These are phyloP conservation scores for Thinopyrum elongatum DNA, from an alignment of 176 grass and related monocot genomes.

Conservation along the genomic window DNA sequence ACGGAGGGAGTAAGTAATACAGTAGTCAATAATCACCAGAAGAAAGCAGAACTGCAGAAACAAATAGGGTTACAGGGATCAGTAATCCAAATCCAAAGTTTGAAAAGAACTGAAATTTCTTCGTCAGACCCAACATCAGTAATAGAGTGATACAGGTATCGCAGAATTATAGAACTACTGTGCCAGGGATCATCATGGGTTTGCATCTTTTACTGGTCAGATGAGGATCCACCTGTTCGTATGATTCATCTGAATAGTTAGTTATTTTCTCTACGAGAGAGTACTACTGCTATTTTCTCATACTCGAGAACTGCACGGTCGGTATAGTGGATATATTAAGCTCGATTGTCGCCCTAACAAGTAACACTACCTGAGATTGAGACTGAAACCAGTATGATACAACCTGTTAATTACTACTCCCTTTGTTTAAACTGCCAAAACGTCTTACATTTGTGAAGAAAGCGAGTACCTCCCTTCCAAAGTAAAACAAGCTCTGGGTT, in stretches of 20 bases:
- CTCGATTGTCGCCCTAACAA: neutral
- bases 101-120: neutral
- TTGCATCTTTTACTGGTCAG: neutral
- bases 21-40: neutral
- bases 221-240: neutral
- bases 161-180: neutral
- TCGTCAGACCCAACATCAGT: neutral
- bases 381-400: neutral
- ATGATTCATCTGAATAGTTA: neutral
- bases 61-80: neutral
- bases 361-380: neutral
- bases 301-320: neutral
- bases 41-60: neutral
- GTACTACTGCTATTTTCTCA: neutral
- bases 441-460: no score
- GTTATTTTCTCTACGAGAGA: no score
- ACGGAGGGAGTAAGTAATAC: no score
- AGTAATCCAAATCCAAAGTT: no score
- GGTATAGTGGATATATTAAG: neutral
- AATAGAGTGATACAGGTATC: neutral
- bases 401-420: no score
- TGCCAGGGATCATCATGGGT: neutral
- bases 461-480: no score
- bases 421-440: no score
- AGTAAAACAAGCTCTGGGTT: no score